Evolutionary conservation across 2,329 filamentous ascomycete species (phyloP).

Genomic region (Colletotrichum liriopes): DNA sequence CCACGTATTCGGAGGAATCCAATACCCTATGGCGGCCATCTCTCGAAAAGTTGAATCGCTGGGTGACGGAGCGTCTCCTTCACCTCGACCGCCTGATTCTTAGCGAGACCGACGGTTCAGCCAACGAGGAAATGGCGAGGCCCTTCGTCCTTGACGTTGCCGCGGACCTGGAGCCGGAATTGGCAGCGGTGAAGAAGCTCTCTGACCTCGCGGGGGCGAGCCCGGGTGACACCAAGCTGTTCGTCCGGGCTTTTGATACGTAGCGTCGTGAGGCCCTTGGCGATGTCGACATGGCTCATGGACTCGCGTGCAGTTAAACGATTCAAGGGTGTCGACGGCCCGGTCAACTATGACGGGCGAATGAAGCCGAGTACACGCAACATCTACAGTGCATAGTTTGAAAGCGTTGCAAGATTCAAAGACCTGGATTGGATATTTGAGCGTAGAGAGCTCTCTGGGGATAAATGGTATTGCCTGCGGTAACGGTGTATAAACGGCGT

Average conservation of each 20-base stretch:
- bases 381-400: not conserved
- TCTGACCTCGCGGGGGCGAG: not conserved
- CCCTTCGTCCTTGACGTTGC: not conserved
- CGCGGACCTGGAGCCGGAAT: not conserved
- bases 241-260: not conserved
- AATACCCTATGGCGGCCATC: not conserved
- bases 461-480: not conserved
- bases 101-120: not conserved
- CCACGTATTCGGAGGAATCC: not conserved
- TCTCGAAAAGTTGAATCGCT: too few relatives aligned
- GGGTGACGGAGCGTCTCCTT: not conserved
- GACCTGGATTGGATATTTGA: not conserved
- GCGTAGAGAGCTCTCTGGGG: not conserved
- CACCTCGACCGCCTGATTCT: not conserved
- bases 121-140: not conserved
- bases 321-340: not conserved
- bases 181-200: not conserved
- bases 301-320: not conserved
- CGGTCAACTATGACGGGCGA: not conserved
- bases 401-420: not conserved
- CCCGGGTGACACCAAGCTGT: not conserved
- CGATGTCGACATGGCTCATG: not conserved
- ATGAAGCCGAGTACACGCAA: not conserved
- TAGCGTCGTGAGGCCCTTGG: not conserved
- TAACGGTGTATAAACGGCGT: too few relatives aligned